Conservation (phyloP, 805 yeast genomes). For the Saturnispora ahearnii region DNA sequence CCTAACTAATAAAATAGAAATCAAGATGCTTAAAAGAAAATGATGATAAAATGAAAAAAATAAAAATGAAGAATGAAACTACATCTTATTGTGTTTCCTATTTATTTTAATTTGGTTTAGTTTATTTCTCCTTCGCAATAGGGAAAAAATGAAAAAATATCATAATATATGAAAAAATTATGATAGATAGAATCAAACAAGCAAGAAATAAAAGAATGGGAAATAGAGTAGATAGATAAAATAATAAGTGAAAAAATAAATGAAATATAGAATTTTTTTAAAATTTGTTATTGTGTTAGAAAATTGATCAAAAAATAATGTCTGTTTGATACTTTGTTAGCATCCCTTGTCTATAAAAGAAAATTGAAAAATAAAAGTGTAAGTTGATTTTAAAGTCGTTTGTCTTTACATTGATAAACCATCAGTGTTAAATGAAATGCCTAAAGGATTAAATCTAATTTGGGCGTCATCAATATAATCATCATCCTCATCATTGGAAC, state of each 20-base stretch:
- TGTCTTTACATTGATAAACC: neutral
- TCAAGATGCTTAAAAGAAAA: too few species aligned
- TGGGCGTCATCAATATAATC: slow-evolving; percentile 13
- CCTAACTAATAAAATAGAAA: neutral
- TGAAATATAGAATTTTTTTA: neutral
- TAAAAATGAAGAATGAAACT: too few species aligned
- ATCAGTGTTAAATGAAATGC: slow-evolving; percentile 10
- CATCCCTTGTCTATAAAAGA: neutral
- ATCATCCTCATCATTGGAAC: slow-evolving; percentile 14
- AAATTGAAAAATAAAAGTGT: neutral
- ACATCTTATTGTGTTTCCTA: too few species aligned
- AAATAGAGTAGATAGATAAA: neutral
- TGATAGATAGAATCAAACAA: neutral
- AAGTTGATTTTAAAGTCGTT: neutral
- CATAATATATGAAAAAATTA: too few species aligned
- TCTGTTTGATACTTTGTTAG: neutral
- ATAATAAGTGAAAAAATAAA: neutral
- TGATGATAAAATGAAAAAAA: too few species aligned
- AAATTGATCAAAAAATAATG: neutral
- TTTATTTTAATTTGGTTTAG: too few species aligned
- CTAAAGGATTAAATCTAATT: slow-evolving; percentile 14
- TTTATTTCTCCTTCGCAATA: too few species aligned
- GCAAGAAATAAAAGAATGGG: neutral
- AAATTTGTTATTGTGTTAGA: neutral
- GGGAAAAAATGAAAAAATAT: too few species aligned